A percentile compares a stretch with the other conserved stretches of the same genome.
These are phyloP conservation scores for Umbelopsis vinacea DNA, from an alignment of 192 early-diverging fungal genomes.

Conservation along the genomic window DNA sequence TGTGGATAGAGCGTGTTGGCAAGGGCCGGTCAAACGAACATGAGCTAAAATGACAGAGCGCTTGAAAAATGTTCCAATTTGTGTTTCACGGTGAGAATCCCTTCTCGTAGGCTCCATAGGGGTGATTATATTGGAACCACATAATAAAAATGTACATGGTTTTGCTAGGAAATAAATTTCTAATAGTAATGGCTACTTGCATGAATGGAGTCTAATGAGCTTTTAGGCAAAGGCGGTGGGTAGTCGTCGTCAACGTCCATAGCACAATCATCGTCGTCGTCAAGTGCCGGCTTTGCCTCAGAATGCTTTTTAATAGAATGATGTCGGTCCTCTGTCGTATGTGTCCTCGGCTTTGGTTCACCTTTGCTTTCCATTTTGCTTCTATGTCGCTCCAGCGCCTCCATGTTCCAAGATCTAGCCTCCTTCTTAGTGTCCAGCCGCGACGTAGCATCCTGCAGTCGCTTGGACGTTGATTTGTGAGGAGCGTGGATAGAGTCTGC, in stretches of 20 bases:
- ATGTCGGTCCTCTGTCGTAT: neutral
- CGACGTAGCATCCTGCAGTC: neutral
- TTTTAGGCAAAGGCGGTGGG: neutral
- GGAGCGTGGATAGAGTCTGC: neutral
- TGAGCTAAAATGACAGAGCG: no score
- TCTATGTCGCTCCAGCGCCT: neutral
- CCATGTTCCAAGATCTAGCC: neutral
- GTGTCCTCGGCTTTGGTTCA: neutral
- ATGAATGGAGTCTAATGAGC: no score
- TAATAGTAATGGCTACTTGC: no score
- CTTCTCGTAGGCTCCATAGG: no score
- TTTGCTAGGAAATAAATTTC: no score
- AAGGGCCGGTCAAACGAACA: no score
- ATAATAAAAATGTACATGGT: no score
- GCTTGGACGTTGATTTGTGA: neutral
- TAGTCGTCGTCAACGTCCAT: constrained; percentile 14
- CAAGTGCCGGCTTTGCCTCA: neutral
- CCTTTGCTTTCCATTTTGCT: neutral
- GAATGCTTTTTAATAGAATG: neutral
- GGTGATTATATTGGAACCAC: no score
- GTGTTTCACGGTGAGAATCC: no score
- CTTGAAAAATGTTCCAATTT: no score
- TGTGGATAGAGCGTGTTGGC: no score
- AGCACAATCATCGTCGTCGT: neutral
- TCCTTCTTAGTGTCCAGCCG: neutral